These are phyloP conservation scores for Phytopythium cucurbitacearum DNA, from an alignment of 352 stramenopile species.

Conservation along the genomic window DNA sequence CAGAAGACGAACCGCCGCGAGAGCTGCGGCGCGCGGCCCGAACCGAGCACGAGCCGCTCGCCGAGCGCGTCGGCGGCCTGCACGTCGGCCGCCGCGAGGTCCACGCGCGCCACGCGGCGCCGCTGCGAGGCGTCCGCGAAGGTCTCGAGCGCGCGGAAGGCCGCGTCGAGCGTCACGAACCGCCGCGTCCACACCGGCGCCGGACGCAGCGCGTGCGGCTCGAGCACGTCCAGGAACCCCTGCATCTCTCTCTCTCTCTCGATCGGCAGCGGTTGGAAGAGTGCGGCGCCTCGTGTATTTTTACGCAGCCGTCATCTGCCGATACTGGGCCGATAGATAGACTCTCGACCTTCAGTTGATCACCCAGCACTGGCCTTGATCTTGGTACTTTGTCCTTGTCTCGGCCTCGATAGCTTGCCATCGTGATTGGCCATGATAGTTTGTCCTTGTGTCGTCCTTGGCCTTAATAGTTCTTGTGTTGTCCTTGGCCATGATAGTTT, in stretches of 20 bases:
- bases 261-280: neutral
- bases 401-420: too few species aligned
- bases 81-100: slow-evolving; percentile 38
- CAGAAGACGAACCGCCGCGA: slow-evolving; percentile 66
- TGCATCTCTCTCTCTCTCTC: slow-evolving; percentile 25
- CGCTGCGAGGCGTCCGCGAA: slow-evolving; percentile 43
- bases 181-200: slow-evolving; percentile 30
- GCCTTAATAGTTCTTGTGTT: too few species aligned
- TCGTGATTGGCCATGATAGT: too few species aligned
- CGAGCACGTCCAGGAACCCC: slow-evolving; percentile 56
- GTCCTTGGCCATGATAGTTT: too few species aligned
- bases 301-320: neutral
- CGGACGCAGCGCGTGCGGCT: slow-evolving; percentile 10
- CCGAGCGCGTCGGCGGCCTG: slow-evolving; percentile 53
- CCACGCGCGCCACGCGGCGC: slow-evolving; percentile 34
- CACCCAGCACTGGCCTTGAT: too few species aligned
- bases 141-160: slow-evolving; percentile 55
- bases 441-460: too few species aligned
- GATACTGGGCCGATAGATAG: neutral
- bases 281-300: neutral
- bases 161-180: slow-evolving; percentile 41
- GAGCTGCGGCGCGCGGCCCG: slow-evolving; percentile 29
- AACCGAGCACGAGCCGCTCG: slow-evolving; percentile 23
- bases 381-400: too few species aligned
- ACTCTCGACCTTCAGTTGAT: too few species aligned